Evolutionary conservation across 768 basidiomycete species (phyloP).

Genomic region (Mycena indigotica): DNA sequence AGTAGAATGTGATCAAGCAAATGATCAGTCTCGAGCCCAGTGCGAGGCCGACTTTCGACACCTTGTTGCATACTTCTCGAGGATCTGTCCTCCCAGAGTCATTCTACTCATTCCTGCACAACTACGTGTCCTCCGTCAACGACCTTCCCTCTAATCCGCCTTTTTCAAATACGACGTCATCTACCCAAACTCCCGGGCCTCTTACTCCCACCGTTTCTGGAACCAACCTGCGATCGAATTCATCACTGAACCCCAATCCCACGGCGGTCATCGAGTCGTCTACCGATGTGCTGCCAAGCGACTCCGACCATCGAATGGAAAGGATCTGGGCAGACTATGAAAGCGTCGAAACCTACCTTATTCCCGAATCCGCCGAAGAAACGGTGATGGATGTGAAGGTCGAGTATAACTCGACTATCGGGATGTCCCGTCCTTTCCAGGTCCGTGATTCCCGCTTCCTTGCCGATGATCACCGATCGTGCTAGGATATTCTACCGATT

Average conservation of each 20-base stretch:
- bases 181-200: constrained; percentile 31
- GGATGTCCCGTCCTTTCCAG: constrained; percentile 58
- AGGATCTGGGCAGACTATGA: constrained; percentile 87
- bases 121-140: constrained; percentile 81
- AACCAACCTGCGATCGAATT: constrained; percentile 34
- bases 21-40: constrained; percentile 87
- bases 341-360: constrained; percentile 72
- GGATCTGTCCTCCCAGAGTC: constrained; percentile 86
- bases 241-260: constrained; percentile 29
- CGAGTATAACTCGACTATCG: constrained; percentile 52
- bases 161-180: constrained; percentile 41
- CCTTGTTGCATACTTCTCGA: constrained; percentile 70
- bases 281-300: constrained; percentile 59
- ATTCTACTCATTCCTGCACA: constrained; percentile 94
- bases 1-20: constrained; percentile 79
- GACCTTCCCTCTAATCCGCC: constrained; percentile 58
- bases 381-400: constrained; percentile 56
- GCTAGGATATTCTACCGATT: constrained; percentile 76
- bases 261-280: constrained; percentile 27
- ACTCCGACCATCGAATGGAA: constrained; percentile 85
- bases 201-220: constrained; percentile 38
- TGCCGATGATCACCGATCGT: no score
- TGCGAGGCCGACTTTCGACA: constrained; percentile 80
- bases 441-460: constrained; percentile 37
- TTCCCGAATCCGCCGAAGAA: constrained; percentile 47